phyloP scores from a whole-genome alignment of 306 rosid genomes.

The Coriaria nepalensis region DNA sequence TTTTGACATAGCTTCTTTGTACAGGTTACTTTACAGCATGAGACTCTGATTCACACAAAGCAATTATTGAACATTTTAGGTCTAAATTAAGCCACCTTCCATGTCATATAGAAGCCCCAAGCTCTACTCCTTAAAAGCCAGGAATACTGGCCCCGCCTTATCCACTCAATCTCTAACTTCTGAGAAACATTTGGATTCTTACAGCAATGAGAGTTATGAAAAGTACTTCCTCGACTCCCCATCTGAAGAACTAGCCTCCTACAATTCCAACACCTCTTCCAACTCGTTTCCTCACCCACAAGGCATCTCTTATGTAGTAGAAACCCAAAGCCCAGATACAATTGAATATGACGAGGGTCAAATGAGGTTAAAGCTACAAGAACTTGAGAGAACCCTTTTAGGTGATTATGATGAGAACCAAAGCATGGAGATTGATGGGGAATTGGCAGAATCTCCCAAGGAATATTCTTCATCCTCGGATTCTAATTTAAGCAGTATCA shows the following conservation, averaged over 20 bases:
- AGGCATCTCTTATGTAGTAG: slow-evolving; percentile 24
- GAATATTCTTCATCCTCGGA: slow-evolving; percentile 56
- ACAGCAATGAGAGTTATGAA: slow-evolving; percentile 53
- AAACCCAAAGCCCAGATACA: slow-evolving; percentile 40
- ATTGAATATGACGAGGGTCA: slow-evolving; percentile 31
- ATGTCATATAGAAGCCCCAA: slow-evolving; percentile 46
- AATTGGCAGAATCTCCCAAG: slow-evolving; percentile 73
- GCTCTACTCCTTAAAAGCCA: slow-evolving; percentile 52
- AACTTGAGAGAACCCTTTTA: slow-evolving; percentile 76
- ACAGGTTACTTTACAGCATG: no score
- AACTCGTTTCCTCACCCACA: slow-evolving; percentile 39
- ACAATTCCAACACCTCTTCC: slow-evolving; percentile 30
- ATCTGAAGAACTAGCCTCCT: slow-evolving; percentile 40
- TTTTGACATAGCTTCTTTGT: no score
- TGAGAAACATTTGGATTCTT: slow-evolving; percentile 42
- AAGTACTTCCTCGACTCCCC: slow-evolving; percentile 72
- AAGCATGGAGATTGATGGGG: slow-evolving; percentile 76
- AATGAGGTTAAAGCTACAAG: slow-evolving; percentile 71
- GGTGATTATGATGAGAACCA: slow-evolving; percentile 47
- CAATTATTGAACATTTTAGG: no score
- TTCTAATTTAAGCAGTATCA: slow-evolving; percentile 46
- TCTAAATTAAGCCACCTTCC: slow-evolving; percentile 20
- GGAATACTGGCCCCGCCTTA: slow-evolving; percentile 33
- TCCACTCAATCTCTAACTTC: slow-evolving; percentile 36
- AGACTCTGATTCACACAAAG: no score